Evolutionary conservation across 129 eudicot species (phyloP).

Genomic region (Tanacetum coccineum): DNA sequence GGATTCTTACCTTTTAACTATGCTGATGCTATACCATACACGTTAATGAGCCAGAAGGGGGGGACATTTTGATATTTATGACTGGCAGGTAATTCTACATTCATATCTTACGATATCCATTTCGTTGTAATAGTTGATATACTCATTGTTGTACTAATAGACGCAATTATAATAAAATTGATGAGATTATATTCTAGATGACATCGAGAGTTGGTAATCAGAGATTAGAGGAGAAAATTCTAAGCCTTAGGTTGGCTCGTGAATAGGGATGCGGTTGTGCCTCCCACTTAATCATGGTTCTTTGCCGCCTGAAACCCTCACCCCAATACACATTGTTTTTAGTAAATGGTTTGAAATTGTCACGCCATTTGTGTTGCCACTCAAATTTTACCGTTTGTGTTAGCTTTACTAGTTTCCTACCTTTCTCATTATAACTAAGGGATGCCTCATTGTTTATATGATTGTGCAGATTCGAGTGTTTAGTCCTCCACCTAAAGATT

Average conservation of each 20-base stretch:
- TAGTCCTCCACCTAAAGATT: constrained; percentile 79
- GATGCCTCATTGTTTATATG: constrained; percentile 8
- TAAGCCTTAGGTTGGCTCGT: constrained; percentile 74
- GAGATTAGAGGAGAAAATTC: constrained; percentile 79
- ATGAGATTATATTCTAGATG: constrained; percentile 47
- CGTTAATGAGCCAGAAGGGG: too few relatives aligned
- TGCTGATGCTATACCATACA: too few relatives aligned
- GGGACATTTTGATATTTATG: constrained; percentile 93
- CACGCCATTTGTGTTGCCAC: not conserved
- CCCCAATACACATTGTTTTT: too few relatives aligned
- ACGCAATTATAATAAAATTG: constrained; percentile 5
- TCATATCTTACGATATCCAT: constrained; percentile 6
- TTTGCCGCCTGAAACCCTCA: constrained; percentile 97
- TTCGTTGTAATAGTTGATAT: not conserved
- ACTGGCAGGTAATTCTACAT: constrained; percentile 65
- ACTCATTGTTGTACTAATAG: constrained; percentile 4
- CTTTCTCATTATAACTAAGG: constrained; percentile 9
- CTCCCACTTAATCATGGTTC: constrained; percentile 98
- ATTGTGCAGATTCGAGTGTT: constrained; percentile 77
- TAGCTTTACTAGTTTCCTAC: constrained; percentile 4
- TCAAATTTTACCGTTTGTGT: not conserved
- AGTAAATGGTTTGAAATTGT: too few relatives aligned
- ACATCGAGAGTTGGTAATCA: constrained; percentile 81
- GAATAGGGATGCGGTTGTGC: constrained; percentile 90
- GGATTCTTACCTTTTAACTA: too few relatives aligned